Conservation (phyloP, 2,329 filamentous ascomycete species). For the Trichophyton rubrum region DNA sequence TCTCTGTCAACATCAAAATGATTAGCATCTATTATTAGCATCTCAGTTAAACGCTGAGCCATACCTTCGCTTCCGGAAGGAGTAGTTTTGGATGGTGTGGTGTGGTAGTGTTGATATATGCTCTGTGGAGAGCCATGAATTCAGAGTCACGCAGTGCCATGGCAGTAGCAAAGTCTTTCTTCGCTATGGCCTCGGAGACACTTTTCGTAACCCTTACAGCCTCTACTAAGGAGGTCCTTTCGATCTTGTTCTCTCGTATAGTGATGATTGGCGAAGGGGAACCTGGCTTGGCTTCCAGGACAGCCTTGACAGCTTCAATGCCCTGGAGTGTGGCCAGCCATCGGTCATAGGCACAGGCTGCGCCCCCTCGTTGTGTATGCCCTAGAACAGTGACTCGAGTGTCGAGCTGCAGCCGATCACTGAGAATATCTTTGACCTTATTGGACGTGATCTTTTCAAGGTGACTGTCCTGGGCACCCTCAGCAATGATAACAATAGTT, state of each 20-base stretch:
- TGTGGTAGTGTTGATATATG: constrained; percentile 82
- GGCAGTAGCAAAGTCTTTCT: constrained; percentile 73
- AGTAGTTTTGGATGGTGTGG: constrained; percentile 58
- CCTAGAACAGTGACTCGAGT: constrained; percentile 90
- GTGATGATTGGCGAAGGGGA: constrained; percentile 90
- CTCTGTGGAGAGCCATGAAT: constrained; percentile 82
- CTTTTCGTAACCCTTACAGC: constrained; percentile 78
- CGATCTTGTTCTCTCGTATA: constrained; percentile 96
- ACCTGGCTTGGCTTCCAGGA: constrained; percentile 76
- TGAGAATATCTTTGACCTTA: constrained; percentile 80
- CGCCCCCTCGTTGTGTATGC: constrained; percentile 92
- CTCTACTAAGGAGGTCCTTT: constrained; percentile 75
- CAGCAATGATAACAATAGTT: constrained; percentile 95
- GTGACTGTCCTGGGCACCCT: constrained; percentile 76
- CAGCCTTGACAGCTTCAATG: constrained; percentile 84
- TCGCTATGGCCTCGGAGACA: constrained; percentile 68
- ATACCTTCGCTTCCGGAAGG: constrained; percentile 57
- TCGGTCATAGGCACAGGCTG: constrained; percentile 85
- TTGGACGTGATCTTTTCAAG: constrained; percentile 70
- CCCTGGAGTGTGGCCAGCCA: constrained; percentile 88
- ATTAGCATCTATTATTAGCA: background rate
- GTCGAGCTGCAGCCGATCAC: constrained; percentile 67
- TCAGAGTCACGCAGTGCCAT: constrained; percentile 85
- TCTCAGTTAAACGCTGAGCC: background rate
- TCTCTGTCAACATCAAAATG: constrained; percentile 38